These are phyloP conservation scores for Paraglomus occultum DNA, from an alignment of 192 early-diverging fungal species.

Conservation along the genomic window DNA sequence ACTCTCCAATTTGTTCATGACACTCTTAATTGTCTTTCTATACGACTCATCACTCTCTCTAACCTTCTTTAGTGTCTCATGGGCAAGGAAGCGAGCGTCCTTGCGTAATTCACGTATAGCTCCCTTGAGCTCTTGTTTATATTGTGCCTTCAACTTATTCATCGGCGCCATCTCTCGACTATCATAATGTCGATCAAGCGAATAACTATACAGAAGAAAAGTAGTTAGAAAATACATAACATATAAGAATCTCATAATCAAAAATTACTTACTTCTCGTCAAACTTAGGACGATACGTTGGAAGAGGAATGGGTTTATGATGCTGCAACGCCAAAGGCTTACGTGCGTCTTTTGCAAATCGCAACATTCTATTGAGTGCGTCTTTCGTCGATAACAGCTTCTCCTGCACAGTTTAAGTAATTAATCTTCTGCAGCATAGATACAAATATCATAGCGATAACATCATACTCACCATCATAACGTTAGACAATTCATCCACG, in stretches of 20 bases:
- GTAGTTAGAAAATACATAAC: background rate
- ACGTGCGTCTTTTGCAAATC: constrained; percentile 50
- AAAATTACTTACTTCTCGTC: constrained; percentile 53
- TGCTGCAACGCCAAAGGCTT: constrained; percentile 79
- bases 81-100: constrained; percentile 85
- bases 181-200: constrained; percentile 80
- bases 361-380: constrained; percentile 51
- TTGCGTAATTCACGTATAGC: constrained; percentile 94
- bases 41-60: constrained; percentile 83
- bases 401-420: constrained; percentile 29
- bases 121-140: constrained; percentile 93
- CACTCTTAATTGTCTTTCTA: constrained; percentile 86
- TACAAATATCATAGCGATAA: background rate
- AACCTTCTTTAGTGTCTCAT: constrained; percentile 62
- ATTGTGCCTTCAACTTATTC: constrained; percentile 75
- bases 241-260: background rate
- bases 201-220: constrained; percentile 56
- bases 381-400: constrained; percentile 35
- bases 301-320: constrained; percentile 84
- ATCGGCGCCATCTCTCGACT: constrained; percentile 68
- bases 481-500: constrained; percentile 30
- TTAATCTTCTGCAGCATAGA: background rate
- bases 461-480: constrained; percentile 31
- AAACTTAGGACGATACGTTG: constrained; percentile 88
- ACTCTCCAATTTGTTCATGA: constrained; percentile 80